These are phyloP conservation scores for Eimeria sp. DNA, from an alignment of 169 alveolate genomes.

Conservation along the genomic window DNA sequence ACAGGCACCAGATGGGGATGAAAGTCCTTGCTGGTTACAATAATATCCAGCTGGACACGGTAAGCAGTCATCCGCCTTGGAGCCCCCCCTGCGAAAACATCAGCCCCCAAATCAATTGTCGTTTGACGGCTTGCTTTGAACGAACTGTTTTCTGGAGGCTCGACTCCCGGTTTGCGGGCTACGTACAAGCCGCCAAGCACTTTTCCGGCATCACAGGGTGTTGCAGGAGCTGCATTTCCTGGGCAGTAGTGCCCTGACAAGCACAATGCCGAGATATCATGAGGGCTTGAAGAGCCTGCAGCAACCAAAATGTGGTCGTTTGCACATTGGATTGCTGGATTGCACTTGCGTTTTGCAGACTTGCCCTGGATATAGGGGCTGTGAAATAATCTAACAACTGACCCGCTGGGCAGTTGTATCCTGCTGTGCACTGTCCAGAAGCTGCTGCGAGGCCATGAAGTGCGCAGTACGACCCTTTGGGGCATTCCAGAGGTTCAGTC, in stretches of 20 bases:
- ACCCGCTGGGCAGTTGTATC: conserved; percentile 76
- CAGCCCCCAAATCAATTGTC: neutral
- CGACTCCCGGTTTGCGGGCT: neutral
- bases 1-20: conserved; percentile 22
- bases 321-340: neutral
- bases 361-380: neutral
- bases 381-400: neutral
- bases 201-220: conserved; percentile 23
- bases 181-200: conserved; percentile 47
- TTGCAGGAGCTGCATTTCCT: neutral
- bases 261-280: conserved; percentile 51
- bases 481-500: conserved; percentile 58
- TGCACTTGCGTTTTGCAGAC: neutral
- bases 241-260: conserved; percentile 64
- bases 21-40: conserved; percentile 50
- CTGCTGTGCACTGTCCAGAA: conserved; percentile 64
- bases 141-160: neutral
- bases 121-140: neutral
- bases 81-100: conserved; percentile 56
- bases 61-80: neutral
- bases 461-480: conserved; percentile 76
- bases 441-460: conserved; percentile 44
- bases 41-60: conserved; percentile 72
- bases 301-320: neutral
- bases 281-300: conserved; percentile 65